These are phyloP conservation scores for Acanthamoeba culbertsoni DNA, from an alignment of 208 protist species.

Conservation along the genomic window DNA sequence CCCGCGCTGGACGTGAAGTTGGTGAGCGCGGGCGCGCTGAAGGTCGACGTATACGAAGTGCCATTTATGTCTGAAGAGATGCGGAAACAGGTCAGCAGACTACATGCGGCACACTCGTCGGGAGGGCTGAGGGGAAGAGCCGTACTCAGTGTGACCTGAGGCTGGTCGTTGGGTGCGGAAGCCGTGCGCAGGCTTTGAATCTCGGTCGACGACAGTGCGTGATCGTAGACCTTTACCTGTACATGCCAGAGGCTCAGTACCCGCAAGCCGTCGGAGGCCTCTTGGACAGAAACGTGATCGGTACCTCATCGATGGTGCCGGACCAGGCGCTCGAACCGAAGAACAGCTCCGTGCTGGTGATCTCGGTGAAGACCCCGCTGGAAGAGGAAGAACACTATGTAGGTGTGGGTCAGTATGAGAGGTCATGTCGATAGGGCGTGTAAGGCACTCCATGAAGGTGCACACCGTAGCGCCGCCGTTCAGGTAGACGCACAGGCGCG, in stretches of 20 bases:
- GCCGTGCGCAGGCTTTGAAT: background rate
- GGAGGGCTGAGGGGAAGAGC: background rate
- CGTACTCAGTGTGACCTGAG: background rate
- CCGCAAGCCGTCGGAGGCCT: background rate
- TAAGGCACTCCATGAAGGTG: too few species aligned
- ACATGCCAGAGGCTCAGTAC: background rate
- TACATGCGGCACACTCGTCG: too few species aligned
- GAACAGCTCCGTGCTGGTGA: background rate
- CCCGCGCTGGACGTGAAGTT: background rate
- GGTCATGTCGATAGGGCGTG: background rate
- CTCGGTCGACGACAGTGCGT: background rate
- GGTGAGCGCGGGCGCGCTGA: background rate
- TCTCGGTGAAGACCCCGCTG: background rate
- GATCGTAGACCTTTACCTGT: conserved; percentile 3
- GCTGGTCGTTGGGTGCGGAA: background rate
- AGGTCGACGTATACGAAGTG: background rate
- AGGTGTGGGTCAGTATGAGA: background rate
- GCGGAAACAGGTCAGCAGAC: too few species aligned
- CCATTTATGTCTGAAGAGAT: background rate
- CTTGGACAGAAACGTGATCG: background rate
- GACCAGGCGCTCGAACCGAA: background rate
- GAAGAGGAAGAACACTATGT: background rate
- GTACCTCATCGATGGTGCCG: conserved; percentile 15
- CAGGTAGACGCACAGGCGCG: background rate
- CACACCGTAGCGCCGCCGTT: background rate